These are phyloP conservation scores for Raphanus hybrid DNA, from an alignment of 441 rosid genomes.

Conservation along the genomic window DNA sequence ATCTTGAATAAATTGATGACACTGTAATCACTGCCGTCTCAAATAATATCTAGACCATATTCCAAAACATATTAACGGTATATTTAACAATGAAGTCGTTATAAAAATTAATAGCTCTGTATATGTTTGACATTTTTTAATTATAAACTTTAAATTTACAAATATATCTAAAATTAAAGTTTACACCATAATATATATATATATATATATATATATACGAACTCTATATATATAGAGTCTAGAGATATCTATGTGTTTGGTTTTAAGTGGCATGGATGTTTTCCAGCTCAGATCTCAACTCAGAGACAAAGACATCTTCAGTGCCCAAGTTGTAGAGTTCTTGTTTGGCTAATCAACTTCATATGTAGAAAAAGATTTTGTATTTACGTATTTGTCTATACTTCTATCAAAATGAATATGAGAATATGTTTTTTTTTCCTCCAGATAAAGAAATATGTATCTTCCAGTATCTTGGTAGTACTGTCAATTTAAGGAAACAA, in stretches of 20 bases:
- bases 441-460: constrained; percentile 2
- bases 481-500: constrained; percentile 8
- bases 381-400: constrained; percentile 30
- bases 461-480: constrained; percentile 22
- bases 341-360: constrained; percentile 8
- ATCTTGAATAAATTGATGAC: not conserved
- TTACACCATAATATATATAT: too few relatives aligned
- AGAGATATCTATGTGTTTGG: constrained; percentile 5
- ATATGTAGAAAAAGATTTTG: not conserved
- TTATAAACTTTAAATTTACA: too few relatives aligned
- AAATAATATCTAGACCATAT: too few relatives aligned
- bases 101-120: too few relatives aligned
- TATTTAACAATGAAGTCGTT: too few relatives aligned
- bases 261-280: constrained; percentile 38
- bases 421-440: constrained; percentile 21
- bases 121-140: too few relatives aligned
- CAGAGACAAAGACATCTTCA: constrained; percentile 38
- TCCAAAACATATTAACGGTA: too few relatives aligned
- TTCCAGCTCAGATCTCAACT: constrained; percentile 42
- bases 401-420: constrained; percentile 16
- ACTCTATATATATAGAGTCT: too few relatives aligned
- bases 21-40: too few relatives aligned
- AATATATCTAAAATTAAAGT: too few relatives aligned
- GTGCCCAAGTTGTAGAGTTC: constrained; percentile 26
- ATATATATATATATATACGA: too few relatives aligned